These are phyloP conservation scores for Candida arabinofermentans DNA, from an alignment of 805 yeast species.

Conservation along the genomic window DNA sequence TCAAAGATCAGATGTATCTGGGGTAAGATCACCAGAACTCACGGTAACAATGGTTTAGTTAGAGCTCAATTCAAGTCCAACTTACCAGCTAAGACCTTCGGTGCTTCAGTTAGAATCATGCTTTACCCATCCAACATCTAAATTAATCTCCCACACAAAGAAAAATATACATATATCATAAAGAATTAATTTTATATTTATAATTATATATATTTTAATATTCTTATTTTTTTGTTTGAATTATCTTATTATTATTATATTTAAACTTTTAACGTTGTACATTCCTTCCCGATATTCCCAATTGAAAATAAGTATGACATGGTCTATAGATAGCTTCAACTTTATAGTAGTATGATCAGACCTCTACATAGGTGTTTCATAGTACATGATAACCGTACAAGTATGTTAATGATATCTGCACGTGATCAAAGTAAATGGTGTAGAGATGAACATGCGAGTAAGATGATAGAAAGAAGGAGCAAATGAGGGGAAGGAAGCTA, in stretches of 20 bases:
- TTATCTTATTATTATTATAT: too few species aligned
- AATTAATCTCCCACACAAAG: conserved; percentile 25
- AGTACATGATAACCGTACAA: too few species aligned
- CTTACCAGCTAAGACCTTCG: conserved; percentile 99
- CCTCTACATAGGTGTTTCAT: too few species aligned
- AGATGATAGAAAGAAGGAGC: neutral
- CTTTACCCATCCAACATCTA: conserved; percentile 99
- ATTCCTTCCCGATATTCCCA: too few species aligned
- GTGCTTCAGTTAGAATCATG: conserved; percentile 99
- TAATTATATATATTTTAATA: conserved; percentile 2
- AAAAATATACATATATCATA: conserved; percentile 3
- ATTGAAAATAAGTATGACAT: too few species aligned
- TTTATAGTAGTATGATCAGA: too few species aligned
- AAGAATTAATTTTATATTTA: conserved; percentile 6
- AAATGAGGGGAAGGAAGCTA: conserved; percentile 1
- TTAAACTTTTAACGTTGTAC: too few species aligned
- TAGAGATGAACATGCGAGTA: too few species aligned
- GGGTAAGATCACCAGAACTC: conserved; percentile 99
- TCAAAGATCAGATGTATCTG: conserved; percentile 99
- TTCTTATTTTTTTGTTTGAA: conserved; percentile 5
- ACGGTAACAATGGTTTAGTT: conserved; percentile 97
- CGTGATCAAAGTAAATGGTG: too few species aligned
- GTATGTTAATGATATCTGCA: too few species aligned
- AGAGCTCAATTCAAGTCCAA: conserved; percentile 99
- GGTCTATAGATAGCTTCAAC: too few species aligned